Evolutionary conservation across 768 basidiomycete species (phyloP).

Genomic region (Mycena leptocephala): DNA sequence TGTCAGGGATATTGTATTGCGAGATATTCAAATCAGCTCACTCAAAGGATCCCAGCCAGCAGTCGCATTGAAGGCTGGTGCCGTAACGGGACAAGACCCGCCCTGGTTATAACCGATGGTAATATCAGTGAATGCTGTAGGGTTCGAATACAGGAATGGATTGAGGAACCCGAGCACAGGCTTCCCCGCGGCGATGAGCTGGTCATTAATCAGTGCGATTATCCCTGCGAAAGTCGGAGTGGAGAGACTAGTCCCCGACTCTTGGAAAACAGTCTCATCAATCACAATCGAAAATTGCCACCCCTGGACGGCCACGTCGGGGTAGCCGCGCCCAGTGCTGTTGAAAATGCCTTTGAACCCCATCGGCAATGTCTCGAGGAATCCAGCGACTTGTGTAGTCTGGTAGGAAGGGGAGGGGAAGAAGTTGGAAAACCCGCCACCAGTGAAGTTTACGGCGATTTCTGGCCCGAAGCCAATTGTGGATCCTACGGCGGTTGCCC

Average conservation of each 20-base stretch:
- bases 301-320: slow-evolving; percentile 35
- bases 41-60: slow-evolving; percentile 29
- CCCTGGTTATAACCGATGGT: slow-evolving; percentile 11
- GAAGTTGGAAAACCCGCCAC: no score
- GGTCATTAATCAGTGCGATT: slow-evolving; percentile 48
- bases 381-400: slow-evolving; percentile 43
- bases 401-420: slow-evolving; percentile 52
- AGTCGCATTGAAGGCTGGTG: slow-evolving; percentile 9
- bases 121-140: not conserved
- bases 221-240: slow-evolving; percentile 61
- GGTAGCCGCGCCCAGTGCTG: slow-evolving; percentile 37
- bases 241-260: slow-evolving; percentile 61
- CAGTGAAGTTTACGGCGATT: no score
- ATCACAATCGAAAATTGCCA: slow-evolving; percentile 8
- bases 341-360: slow-evolving; percentile 31
- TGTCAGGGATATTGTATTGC: not conserved
- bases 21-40: slow-evolving; percentile 8
- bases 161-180: no score
- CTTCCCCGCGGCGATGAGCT: slow-evolving; percentile 9
- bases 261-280: not conserved
- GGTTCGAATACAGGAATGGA: slow-evolving; percentile 4
- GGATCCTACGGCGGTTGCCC: slow-evolving; percentile 18
- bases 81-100: not conserved
- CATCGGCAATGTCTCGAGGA: slow-evolving; percentile 41
- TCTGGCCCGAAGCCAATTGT: slow-evolving; percentile 18